These are phyloP conservation scores for Curvularia hawaiiensis DNA, from an alignment of 2,329 filamentous ascomycete species.

Conservation along the genomic window DNA sequence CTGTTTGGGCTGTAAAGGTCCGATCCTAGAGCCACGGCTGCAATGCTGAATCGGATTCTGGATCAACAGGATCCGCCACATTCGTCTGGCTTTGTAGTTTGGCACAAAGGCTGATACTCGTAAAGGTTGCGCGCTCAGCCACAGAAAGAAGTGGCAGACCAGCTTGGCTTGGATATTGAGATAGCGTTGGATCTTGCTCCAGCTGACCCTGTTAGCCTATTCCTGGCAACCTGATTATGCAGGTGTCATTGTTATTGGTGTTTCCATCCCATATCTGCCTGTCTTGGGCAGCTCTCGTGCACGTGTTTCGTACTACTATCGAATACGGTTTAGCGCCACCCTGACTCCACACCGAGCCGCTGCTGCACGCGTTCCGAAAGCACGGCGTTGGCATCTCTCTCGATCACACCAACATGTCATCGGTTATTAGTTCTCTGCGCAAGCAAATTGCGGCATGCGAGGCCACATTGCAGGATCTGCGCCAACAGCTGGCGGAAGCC, in stretches of 20 bases:
- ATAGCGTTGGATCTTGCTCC: neutral
- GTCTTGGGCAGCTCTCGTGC: neutral
- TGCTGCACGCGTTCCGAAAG: conserved; percentile 5
- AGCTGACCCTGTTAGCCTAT: neutral
- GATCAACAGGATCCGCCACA: neutral
- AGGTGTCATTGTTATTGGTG: neutral
- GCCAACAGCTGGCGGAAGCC: conserved; percentile 50
- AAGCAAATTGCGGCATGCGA: conserved; percentile 52
- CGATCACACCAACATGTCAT: conserved; percentile 15
- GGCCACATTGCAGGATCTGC: conserved; percentile 47
- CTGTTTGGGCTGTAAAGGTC: neutral
- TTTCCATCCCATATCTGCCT: neutral
- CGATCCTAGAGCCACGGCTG: neutral
- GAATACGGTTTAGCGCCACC: neutral
- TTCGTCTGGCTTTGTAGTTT: neutral
- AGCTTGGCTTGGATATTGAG: neutral
- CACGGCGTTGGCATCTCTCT: conserved; percentile 9
- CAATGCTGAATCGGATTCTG: neutral
- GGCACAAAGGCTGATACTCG: neutral
- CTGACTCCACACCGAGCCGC: conserved; percentile 14
- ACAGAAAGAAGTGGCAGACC: neutral
- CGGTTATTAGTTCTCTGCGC: conserved; percentile 47
- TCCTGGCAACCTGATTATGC: neutral
- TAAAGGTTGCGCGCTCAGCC: neutral
- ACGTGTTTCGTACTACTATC: neutral